Evolutionary conservation across 441 rosid species (phyloP), one percentile per base, ranked within the genome.

Genomic region (Biscutella laevigata): DNA sequence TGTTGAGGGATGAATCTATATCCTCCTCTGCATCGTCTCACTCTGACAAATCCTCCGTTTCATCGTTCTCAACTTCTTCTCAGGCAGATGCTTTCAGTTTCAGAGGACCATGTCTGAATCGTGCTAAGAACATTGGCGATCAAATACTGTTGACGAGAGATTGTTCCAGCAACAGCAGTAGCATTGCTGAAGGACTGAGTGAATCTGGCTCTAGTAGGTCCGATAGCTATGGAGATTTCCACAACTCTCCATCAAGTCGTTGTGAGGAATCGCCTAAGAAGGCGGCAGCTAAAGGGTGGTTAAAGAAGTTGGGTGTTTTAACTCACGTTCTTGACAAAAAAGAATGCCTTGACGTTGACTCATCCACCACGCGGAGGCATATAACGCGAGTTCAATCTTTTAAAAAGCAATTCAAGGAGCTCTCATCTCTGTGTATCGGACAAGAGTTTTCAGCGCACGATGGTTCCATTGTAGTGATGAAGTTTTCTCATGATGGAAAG

Each of bases 401-500:
- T n/a, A 75, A 73, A 30, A 91, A 85, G 71, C 71, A 71, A 21
- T 73, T 71, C 14, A 88, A 82, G 80, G 94, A 88, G 71, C 70
- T 91, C 27, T 85, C 98, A 6, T 77, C 83, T 29, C 74, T 91
- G 26, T 78, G 70, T 66, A 20, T 63, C 3, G 94, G 85, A 25
- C 96, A 91, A 68, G 92, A 88, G 37, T 72, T 76, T 69, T 51
- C 44, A 14, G 95, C 95, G 1, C 98, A 91, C 15, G 74, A 74
- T 6, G 95, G 96, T 48, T 75, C 82, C 11, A 85, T 85, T 58
- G 77, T 79, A 64, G 74, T 85, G 5, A 85, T 88, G 96, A 91
- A 91, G 70, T 88, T 91, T 71, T 87, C 90, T 63, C 81, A 66
- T 6, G 96, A 88, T 54, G 96, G 98, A 2, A 74, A 68, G 32